These are phyloP conservation scores for Nicotiana sylvestris DNA, from an alignment of 257 asterid genomes.

Conservation along the genomic window DNA sequence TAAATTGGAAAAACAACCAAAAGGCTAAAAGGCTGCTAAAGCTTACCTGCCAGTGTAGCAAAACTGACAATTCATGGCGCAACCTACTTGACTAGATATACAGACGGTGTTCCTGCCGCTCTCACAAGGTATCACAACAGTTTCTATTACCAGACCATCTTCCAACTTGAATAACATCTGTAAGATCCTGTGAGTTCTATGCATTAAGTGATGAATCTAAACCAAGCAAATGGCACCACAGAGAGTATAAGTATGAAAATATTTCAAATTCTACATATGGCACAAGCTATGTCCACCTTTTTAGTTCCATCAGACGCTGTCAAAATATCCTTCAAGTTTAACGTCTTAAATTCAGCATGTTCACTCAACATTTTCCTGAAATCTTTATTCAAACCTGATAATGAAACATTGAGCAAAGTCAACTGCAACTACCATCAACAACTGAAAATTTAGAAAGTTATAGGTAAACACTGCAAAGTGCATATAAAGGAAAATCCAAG, in stretches of 20 bases:
- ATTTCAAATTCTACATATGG: background rate
- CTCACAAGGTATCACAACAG: conserved; percentile 87
- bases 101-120: conserved; percentile 95
- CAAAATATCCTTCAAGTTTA: conserved; percentile 55
- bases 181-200: conserved; percentile 65
- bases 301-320: conserved; percentile 93
- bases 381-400: conserved; percentile 81
- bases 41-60: conserved; percentile 95
- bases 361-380: conserved; percentile 69
- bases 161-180: conserved; percentile 90
- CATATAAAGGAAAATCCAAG: background rate
- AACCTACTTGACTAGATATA: conserved; percentile 98
- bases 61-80: conserved; percentile 97
- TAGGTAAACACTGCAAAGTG: background rate
- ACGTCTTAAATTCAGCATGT: conserved; percentile 63
- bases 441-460: no score
- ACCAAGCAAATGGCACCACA: conserved; percentile 9
- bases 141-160: conserved; percentile 82
- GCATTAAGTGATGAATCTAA: conserved; percentile 54
- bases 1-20: background rate
- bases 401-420: no score
- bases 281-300: conserved; percentile 53
- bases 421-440: no score
- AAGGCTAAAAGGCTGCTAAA: background rate
- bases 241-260: conserved; percentile 6